A percentile compares a stretch with the other conserved stretches of the same genome.
Evolutionary conservation across 2,329 filamentous ascomycete species (phyloP).

Genomic region (Dichotomopilus funicola): DNA sequence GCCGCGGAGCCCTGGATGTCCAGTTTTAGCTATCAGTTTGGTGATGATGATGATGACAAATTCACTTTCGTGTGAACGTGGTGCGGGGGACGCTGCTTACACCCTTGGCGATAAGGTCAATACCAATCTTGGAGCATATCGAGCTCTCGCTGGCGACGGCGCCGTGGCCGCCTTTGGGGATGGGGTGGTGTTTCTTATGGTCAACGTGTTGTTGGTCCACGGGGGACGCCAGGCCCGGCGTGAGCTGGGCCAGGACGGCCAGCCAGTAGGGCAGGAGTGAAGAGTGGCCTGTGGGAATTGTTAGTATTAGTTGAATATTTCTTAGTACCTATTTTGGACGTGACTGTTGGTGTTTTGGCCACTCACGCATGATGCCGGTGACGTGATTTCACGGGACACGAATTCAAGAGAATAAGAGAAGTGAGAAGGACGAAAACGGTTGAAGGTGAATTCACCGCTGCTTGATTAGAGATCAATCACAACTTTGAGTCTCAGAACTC

Average conservation of each 20-base stretch:
- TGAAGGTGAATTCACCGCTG: too few relatives aligned
- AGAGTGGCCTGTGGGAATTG: slow-evolving; percentile 2
- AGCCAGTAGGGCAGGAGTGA: slow-evolving; percentile 10
- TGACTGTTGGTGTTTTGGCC: too few relatives aligned
- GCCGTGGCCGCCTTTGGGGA: slow-evolving; percentile 34
- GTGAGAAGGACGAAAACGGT: too few relatives aligned
- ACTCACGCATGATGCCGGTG: slow-evolving; percentile 9
- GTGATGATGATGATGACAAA: not conserved
- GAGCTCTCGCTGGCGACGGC: slow-evolving; percentile 65
- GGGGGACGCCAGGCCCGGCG: slow-evolving; percentile 8
- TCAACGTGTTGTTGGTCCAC: slow-evolving; percentile 5
- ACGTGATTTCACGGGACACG: not conserved
- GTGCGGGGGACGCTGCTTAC: slow-evolving; percentile 30
- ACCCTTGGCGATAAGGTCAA: slow-evolving; percentile 50
- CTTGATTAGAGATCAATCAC: too few relatives aligned
- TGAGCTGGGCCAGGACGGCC: slow-evolving; percentile 5
- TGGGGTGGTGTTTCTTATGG: not conserved
- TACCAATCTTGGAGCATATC: slow-evolving; percentile 64
- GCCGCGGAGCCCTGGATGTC: slow-evolving; percentile 60
- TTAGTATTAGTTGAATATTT: not conserved
- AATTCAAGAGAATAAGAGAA: not conserved
- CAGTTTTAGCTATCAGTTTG: not conserved
- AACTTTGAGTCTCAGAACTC: too few relatives aligned
- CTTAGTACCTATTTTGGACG: not conserved
- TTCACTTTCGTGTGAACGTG: not conserved